These are phyloP conservation scores for Pichia sorboxylosa DNA, from an alignment of 1,139 yeast genomes.

Conservation along the genomic window DNA sequence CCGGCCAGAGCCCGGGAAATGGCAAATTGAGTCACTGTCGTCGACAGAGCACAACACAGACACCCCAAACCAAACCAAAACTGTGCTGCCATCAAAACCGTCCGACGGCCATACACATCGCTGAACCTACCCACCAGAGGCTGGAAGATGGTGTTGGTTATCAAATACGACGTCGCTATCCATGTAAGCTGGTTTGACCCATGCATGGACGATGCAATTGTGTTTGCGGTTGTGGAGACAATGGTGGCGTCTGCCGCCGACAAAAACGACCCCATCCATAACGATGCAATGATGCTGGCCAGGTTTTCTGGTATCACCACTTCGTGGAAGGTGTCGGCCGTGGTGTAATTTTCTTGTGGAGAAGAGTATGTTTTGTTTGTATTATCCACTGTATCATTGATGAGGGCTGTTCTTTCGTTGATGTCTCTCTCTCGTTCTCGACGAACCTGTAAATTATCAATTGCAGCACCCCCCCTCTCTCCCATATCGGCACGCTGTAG, in stretches of 20 bases:
- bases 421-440: slow-evolving; percentile 1
- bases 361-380: slow-evolving; percentile 6
- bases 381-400: slow-evolving; percentile 6
- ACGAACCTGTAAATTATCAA: no score
- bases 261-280: slow-evolving; percentile 27
- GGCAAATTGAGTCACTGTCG: slow-evolving; percentile 20
- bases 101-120: slow-evolving; percentile 37
- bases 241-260: slow-evolving; percentile 28
- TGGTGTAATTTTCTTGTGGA: slow-evolving; percentile 7
- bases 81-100: slow-evolving; percentile 27
- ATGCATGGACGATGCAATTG: slow-evolving; percentile 28
- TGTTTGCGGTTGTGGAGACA: slow-evolving; percentile 27
- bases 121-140: slow-evolving; percentile 79
- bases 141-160: slow-evolving; percentile 52
- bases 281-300: slow-evolving; percentile 18
- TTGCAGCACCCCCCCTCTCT: no score
- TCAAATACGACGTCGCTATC: slow-evolving; percentile 34
- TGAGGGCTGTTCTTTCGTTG: slow-evolving; percentile 7
- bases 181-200: slow-evolving; percentile 28
- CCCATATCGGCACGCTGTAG: no score
- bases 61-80: slow-evolving; percentile 32
- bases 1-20: slow-evolving; percentile 24
- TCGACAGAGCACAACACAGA: slow-evolving; percentile 20
- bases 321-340: slow-evolving; percentile 12
- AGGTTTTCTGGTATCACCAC: slow-evolving; percentile 17